Base-by-base conservation (phyloP, 2,329 filamentous ascomycete species). In the Tolypocladium nubicola region DNA sequence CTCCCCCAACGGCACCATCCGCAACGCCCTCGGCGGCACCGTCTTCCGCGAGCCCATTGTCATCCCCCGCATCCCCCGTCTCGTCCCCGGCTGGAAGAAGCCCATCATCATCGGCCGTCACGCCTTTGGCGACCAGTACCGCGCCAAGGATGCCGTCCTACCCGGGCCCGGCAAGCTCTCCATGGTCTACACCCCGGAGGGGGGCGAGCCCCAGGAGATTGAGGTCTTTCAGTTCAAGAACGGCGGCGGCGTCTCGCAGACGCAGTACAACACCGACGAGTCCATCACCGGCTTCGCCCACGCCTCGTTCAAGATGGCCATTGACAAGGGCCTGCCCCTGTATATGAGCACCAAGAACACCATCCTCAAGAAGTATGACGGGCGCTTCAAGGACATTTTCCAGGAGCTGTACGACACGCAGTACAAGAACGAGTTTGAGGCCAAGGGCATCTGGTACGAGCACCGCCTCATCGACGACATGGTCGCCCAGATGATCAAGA, bases 321-420 rank as follows among this genome's bases (percentile, higher is more conserved):
- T 97, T 52, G 80, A 84, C 74, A 94, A 96, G 83, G 80, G 80
- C 62, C 79, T 96, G 64, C 94, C 94, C n/a, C 81, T 99, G 68
- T 99, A 97, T 81, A 95, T 97, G 93, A 96, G 90, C 83, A 99
- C 94, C 76, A 99, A 99, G 88, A 97, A 97, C 83, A 99, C 94
- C 66, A 99, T 99, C 67, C 80, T 99, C 66, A 99, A 99, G 83
- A 93, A 92, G 75, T 99, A 99, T 77, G 94, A 99, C 71, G 94
- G 94, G 56, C 85, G 89, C 67, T 99, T 99, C 85, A 97, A 97
- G 86, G 94, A 99, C 71, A 95, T 97, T 74, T 99, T 99, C 85
- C 89, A 99, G 82, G 89, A 95, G 70, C 85, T 97, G 68, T 99
- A 93, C 77, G 90, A 97, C 62, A 82, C 81, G 59, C 78, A 87